Evolutionary conservation across 768 basidiomycete genomes (phyloP).

Genomic region (Xerocomellus chrysenteron): DNA sequence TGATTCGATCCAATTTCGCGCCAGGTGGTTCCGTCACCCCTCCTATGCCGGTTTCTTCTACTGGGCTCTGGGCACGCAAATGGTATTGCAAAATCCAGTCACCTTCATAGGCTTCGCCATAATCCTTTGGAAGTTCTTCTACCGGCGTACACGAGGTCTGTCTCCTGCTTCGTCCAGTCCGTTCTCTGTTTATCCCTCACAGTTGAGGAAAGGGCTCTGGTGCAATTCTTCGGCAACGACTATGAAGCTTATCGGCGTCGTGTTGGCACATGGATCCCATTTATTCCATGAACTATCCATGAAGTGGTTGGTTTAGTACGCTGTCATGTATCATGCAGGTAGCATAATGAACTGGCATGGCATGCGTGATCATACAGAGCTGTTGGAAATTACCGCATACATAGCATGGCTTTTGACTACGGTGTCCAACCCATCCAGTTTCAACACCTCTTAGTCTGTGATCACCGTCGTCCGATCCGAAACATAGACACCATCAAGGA

Average conservation of each 20-base stretch:
- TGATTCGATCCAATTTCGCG: not conserved
- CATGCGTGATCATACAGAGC: constrained; percentile 30
- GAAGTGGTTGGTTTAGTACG: not conserved
- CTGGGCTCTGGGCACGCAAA: constrained; percentile 94
- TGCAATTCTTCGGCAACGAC: constrained; percentile 87
- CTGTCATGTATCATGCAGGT: not conserved
- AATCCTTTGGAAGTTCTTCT: constrained; percentile 87
- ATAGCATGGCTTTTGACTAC: constrained; percentile 17
- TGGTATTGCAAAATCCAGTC: constrained; percentile 84
- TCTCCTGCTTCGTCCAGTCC: constrained; percentile 6
- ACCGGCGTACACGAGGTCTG: constrained; percentile 73
- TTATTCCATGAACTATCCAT: constrained; percentile 55
- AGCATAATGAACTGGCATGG: constrained; percentile 15
- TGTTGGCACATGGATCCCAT: constrained; percentile 88
- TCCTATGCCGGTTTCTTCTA: constrained; percentile 98
- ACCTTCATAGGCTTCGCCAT: constrained; percentile 63
- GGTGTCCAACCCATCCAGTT: constrained; percentile 9
- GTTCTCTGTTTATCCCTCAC: constrained; percentile 5
- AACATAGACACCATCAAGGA: constrained; percentile 92
- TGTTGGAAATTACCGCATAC: constrained; percentile 22
- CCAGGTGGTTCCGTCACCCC: constrained; percentile 74
- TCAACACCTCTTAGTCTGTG: constrained; percentile 39
- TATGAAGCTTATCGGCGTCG: constrained; percentile 73
- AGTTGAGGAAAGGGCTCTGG: constrained; percentile 82
- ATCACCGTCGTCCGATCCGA: constrained; percentile 69